Evolutionary conservation across 352 stramenopile species (phyloP).

Genomic region (Elongisporangium prolatum): DNA sequence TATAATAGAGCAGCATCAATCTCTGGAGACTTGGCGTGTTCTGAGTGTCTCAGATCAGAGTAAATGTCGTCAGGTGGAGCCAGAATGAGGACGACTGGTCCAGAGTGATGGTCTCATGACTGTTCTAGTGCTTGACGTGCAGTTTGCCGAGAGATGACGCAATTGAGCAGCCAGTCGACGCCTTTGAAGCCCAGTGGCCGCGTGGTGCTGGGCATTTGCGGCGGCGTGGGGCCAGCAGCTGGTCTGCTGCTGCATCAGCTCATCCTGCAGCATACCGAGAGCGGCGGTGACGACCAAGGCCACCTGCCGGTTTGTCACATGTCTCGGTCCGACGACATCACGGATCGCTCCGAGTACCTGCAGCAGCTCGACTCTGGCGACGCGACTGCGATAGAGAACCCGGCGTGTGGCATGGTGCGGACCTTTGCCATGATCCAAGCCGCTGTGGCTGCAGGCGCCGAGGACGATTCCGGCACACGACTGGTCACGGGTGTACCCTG

Average conservation of each 20-base stretch:
- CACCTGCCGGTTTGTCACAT: conserved; percentile 70
- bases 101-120: conserved; percentile 81
- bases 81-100: conserved; percentile 60
- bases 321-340: conserved; percentile 73
- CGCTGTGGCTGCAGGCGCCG: conserved; percentile 12
- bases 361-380: conserved; percentile 15
- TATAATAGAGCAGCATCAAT: too few species aligned
- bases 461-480: conserved; percentile 16
- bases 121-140: conserved; percentile 58
- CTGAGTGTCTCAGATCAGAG: background rate
- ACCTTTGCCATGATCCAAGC: conserved; percentile 71
- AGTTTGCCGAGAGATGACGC: conserved; percentile 13
- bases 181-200: conserved; percentile 5
- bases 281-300: conserved; percentile 52
- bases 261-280: conserved; percentile 68
- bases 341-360: conserved; percentile 62
- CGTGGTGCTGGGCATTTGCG: conserved; percentile 67
- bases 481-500: conserved; percentile 64
- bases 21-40: background rate
- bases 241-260: conserved; percentile 69
- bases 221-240: conserved; percentile 61
- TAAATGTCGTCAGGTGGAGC: background rate
- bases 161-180: background rate
- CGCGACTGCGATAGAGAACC: conserved; percentile 42
- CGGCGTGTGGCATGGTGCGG: conserved; percentile 62